Base-by-base conservation (phyloP, 1,284 basidiomycete genomes). In the Mycena citricolor region DNA sequence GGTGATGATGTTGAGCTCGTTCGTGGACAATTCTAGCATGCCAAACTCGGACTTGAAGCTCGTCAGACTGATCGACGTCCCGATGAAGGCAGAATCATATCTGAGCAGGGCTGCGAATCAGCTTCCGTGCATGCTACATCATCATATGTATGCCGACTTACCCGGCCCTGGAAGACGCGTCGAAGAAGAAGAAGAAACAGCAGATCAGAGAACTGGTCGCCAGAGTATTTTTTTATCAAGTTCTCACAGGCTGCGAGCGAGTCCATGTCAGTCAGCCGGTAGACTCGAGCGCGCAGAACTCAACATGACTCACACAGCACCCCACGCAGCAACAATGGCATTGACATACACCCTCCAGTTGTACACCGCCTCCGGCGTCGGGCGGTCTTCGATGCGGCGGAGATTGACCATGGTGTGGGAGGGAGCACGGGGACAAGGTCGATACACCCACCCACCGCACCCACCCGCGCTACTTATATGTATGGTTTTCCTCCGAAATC, bases 21-120 rank as follows among this genome's bases (percentile, higher is more conserved):
- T 47, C 0, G 65, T 57, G n/a, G 59, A 58, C 49, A 65, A 61
- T 2, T 54, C 55, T 19, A 57, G 55, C n/a, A 70, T 61, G 3
- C 64, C 63, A 53, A 77, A 74, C 28, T 69, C 67, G 16, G 49
- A 47, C 40, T 66, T 65, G 61, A 77, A 77, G n/a, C 67, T 69
- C 1, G 62, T 52, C 8, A 76, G 61, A 22, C 70, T 65, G 32
- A 76, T 56, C 0, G 64, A 63, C 7, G 61, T 65, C 2, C 71
- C 73, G 45, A 75, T 68, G 53, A 76, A 76, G 4, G 72, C 70
- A 16, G 62, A 65, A 49, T 76, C 73, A 51, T 65, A 65, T 28
- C 63, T 63, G n/a, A n/a, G n/a, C n/a, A n/a, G n/a, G n/a, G n/a
- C n/a, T n/a, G n/a, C n/a, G n/a, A n/a, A n/a, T n/a, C n/a, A n/a